Evolutionary conservation across 768 basidiomycete genomes (phyloP).

Genomic region (Suillus sp.): DNA sequence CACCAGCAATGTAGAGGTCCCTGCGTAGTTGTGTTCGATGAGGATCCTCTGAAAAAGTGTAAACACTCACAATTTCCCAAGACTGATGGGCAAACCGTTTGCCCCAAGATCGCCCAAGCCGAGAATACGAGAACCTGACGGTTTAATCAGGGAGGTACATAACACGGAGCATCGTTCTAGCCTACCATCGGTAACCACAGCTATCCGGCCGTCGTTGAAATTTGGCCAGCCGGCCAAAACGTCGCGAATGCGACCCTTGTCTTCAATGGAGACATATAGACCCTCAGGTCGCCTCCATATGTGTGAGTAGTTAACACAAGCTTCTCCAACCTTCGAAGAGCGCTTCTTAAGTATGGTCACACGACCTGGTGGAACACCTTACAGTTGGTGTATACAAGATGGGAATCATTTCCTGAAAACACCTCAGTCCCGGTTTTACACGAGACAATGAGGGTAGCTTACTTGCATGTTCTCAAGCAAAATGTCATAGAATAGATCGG

Average conservation of each 20-base stretch:
- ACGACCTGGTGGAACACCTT: conserved; percentile 17
- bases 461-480: conserved; percentile 62
- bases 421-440: conserved; percentile 9
- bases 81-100: conserved; percentile 54
- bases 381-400: conserved; percentile 80
- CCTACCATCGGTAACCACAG: conserved; percentile 76
- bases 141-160: conserved; percentile 14
- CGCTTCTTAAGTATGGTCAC: conserved; percentile 12
- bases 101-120: conserved; percentile 56
- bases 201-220: conserved; percentile 52
- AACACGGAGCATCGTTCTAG: background rate
- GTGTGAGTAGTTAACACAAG: conserved; percentile 69
- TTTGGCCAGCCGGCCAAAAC: conserved; percentile 57
- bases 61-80: conserved; percentile 66
- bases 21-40: conserved; percentile 29
- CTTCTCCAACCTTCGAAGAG: conserved; percentile 60
- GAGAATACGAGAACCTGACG: conserved; percentile 65
- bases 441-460: conserved; percentile 20
- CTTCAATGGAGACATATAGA: conserved; percentile 61
- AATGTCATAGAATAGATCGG: conserved; percentile 67
- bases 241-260: conserved; percentile 63
- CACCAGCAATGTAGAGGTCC: conserved; percentile 71
- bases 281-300: conserved; percentile 69
- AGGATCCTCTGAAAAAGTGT: background rate
- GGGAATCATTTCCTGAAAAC: conserved; percentile 55